phyloP scores from a whole-genome alignment of 306 rosid species.

The Quercus wislizeni region DNA sequence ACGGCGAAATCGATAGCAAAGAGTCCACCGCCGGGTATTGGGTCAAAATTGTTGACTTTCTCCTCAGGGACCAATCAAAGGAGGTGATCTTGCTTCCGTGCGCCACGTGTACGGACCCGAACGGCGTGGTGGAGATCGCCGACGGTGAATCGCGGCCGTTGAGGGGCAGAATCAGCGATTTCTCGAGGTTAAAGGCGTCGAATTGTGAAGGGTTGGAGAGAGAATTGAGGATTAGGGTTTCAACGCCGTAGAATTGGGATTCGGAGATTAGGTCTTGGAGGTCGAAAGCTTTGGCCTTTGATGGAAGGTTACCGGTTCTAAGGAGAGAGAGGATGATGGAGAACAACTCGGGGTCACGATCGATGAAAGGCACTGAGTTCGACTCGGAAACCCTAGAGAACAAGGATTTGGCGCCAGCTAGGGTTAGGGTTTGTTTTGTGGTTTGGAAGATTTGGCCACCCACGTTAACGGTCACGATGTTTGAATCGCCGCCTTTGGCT shows the following conservation, averaged over 20 bases:
- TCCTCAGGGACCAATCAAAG: conserved; percentile 84
- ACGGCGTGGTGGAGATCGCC: conserved; percentile 57
- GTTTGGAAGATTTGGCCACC: conserved; percentile 90
- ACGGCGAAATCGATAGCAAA: conserved; percentile 62
- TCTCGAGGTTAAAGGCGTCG: conserved; percentile 82
- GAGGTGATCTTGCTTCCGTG: conserved; percentile 93
- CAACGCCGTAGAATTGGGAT: conserved; percentile 76
- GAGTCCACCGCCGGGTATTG: conserved; percentile 87
- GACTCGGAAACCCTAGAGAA: conserved; percentile 47
- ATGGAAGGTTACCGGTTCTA: conserved; percentile 81
- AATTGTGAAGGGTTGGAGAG: conserved; percentile 76
- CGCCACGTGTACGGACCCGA: conserved; percentile 74
- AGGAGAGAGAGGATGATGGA: conserved; percentile 84
- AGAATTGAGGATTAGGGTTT: conserved; percentile 53
- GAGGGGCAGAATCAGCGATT: conserved; percentile 47
- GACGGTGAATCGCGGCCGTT: conserved; percentile 85
- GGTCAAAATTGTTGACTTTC: conserved; percentile 74
- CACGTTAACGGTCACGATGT: conserved; percentile 66
- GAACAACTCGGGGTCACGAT: conserved; percentile 88
- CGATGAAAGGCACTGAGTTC: conserved; percentile 47
- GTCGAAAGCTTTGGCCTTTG: conserved; percentile 70
- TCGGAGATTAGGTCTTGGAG: conserved; percentile 74
- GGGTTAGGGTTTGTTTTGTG: conserved; percentile 73
- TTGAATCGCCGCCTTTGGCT: conserved; percentile 35
- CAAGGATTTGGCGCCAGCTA: conserved; percentile 58